Percentiles rank a stretch among this genome's conserved stretches.
Evolutionary conservation across 2,329 filamentous ascomycete species (phyloP).

Genomic region (Clonostachys sp.): DNA sequence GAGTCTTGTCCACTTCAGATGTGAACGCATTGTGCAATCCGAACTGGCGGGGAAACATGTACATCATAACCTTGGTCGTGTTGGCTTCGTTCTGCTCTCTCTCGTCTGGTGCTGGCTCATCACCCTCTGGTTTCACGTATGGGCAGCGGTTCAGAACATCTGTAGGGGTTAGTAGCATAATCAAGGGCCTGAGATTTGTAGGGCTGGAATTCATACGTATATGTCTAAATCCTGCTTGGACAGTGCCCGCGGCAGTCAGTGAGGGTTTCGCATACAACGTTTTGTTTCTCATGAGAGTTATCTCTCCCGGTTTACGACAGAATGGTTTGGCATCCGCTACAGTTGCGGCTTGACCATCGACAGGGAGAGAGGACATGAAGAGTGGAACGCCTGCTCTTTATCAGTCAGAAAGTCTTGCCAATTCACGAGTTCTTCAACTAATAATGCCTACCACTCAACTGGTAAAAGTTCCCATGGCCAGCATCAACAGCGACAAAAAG

Average conservation of each 20-base stretch:
- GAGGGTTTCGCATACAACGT: conserved; percentile 81
- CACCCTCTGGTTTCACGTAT: neutral
- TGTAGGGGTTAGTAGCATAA: conserved; percentile 26
- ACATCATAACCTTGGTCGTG: conserved; percentile 75
- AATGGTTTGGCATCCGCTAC: conserved; percentile 1
- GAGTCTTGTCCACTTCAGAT: conserved; percentile 55
- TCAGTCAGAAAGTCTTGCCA: conserved; percentile 4
- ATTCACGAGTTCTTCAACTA: neutral
- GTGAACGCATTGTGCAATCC: conserved; percentile 90
- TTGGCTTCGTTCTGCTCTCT: conserved; percentile 28
- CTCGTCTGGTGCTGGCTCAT: neutral
- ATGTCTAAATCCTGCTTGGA: conserved; percentile 73
- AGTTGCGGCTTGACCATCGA: neutral
- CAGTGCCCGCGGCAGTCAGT: conserved; percentile 61
- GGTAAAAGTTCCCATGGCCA: conserved; percentile 64
- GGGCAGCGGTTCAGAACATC: conserved; percentile 74
- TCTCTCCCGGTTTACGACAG: conserved; percentile 41
- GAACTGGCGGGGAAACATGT: conserved; percentile 91
- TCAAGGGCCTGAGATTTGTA: no score
- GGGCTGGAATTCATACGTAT: conserved; percentile 58
- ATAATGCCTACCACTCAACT: conserved; percentile 64
- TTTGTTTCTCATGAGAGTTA: conserved; percentile 73
- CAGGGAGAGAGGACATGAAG: conserved; percentile 33
- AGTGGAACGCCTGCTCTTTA: conserved; percentile 38
- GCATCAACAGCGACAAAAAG: conserved; percentile 63